Percentiles rank a stretch among this genome's conserved stretches.
These are phyloP conservation scores for Carex cristatella DNA, from an alignment of 176 grass and related monocot species.

Conservation along the genomic window DNA sequence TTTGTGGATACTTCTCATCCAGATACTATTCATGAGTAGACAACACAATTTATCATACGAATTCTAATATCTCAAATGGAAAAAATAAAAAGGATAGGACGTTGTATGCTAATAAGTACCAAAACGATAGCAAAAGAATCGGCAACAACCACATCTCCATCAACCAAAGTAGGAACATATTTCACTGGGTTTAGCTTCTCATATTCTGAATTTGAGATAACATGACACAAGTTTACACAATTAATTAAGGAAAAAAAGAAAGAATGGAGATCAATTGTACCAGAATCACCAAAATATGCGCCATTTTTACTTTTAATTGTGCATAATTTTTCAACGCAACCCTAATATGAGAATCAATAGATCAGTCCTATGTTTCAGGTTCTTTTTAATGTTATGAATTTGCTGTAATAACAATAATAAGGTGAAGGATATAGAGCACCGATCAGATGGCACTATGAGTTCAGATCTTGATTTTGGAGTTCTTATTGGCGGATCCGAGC, in stretches of 20 bases:
- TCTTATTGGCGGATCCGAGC: not conserved
- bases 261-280: not conserved
- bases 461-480: no score
- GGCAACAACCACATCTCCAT: constrained; percentile 55
- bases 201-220: constrained; percentile 48
- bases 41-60: not conserved
- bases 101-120: constrained; percentile 20
- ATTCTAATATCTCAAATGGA: constrained; percentile 1
- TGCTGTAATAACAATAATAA: not conserved
- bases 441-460: not conserved
- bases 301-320: not conserved
- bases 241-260: not conserved
- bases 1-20: constrained; percentile 78
- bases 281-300: not conserved
- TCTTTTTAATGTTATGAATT: not conserved
- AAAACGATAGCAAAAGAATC: constrained; percentile 84
- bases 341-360: not conserved
- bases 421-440: not conserved
- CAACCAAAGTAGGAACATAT: constrained; percentile 69
- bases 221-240: not conserved
- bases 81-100: not conserved
- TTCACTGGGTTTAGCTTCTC: constrained; percentile 85
- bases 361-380: not conserved
- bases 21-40: constrained; percentile 53
- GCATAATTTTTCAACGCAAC: not conserved